Conservation (phyloP, 331 rosid genomes). For the Telfairia occidentalis region DNA sequence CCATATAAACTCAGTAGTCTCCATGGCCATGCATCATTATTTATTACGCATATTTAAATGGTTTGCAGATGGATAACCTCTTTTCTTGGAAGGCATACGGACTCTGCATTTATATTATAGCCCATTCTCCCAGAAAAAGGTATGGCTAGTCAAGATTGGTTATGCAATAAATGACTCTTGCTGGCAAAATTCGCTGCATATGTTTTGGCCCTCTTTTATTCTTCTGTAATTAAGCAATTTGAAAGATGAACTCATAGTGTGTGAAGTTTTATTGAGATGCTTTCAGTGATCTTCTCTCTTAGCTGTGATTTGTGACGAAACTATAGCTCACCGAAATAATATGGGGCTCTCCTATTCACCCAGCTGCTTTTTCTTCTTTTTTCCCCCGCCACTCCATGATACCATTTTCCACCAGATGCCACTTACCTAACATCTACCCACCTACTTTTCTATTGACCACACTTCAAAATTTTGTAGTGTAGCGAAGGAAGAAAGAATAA, state of each 20-base stretch:
- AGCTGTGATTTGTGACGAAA: not conserved
- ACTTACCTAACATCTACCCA: too few species aligned
- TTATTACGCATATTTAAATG: not conserved
- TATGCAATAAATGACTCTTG: not conserved
- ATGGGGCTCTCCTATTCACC: not conserved
- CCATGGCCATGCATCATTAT: not conserved
- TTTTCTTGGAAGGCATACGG: not conserved
- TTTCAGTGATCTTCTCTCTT: not conserved
- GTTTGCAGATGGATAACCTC: slow-evolving; percentile 2
- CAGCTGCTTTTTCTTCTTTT: not conserved
- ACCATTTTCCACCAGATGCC: too few species aligned
- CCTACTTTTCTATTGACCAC: too few species aligned
- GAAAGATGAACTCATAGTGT: not conserved
- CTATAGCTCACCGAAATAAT: not conserved
- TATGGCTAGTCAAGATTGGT: not conserved
- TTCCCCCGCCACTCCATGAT: not conserved
- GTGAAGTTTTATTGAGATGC: not conserved
- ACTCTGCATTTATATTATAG: not conserved
- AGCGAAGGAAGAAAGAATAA: too few species aligned
- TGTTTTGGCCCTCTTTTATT: not conserved
- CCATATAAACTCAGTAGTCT: not conserved
- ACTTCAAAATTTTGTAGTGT: too few species aligned
- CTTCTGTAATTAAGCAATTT: not conserved
- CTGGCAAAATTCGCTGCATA: not conserved
- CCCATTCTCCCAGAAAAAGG: not conserved